A percentile compares a stretch with the other conserved stretches of the same genome.
phyloP scores from a whole-genome alignment of 2,329 filamentous ascomycete genomes.

The Pseudopithomyces maydicus region DNA sequence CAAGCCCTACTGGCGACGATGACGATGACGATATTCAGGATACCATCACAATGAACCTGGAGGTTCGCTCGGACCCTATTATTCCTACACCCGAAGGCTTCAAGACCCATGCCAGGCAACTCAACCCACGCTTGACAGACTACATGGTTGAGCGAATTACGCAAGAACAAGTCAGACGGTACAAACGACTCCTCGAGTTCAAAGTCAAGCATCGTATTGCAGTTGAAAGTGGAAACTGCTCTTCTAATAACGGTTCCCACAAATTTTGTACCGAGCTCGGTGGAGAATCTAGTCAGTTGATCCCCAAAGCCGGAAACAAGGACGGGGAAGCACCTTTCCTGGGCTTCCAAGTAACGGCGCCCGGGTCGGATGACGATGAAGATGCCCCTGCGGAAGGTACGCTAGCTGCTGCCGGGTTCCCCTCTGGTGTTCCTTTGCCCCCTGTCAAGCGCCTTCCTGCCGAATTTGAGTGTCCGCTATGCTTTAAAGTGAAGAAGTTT shows the following conservation, averaged over 20 bases:
- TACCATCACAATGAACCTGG: slow-evolving; percentile 66
- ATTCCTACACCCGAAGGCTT: slow-evolving; percentile 78
- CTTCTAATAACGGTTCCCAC: slow-evolving; percentile 51
- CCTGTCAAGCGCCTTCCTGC: slow-evolving; percentile 78
- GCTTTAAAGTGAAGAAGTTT: slow-evolving; percentile 83
- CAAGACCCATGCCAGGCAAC: slow-evolving; percentile 69
- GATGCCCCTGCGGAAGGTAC: slow-evolving; percentile 69
- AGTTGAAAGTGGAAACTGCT: slow-evolving; percentile 63
- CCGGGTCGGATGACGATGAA: slow-evolving; percentile 66
- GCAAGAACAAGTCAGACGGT: slow-evolving; percentile 78
- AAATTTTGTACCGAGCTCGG: slow-evolving; percentile 69
- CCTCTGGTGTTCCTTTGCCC: slow-evolving; percentile 78
- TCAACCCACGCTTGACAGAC: slow-evolving; percentile 74
- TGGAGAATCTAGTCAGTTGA: slow-evolving; percentile 67
- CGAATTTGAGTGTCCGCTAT: slow-evolving; percentile 87
- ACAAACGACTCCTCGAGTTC: slow-evolving; percentile 74
- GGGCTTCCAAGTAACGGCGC: slow-evolving; percentile 60
- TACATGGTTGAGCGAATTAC: slow-evolving; percentile 80
- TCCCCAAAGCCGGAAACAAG: slow-evolving; percentile 63
- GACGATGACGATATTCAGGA: slow-evolving; percentile 53
- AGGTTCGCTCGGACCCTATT: slow-evolving; percentile 68
- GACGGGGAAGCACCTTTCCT: slow-evolving; percentile 62
- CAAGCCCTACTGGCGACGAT: slow-evolving; percentile 45
- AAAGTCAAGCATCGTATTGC: slow-evolving; percentile 72
- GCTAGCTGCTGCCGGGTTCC: slow-evolving; percentile 76